These are phyloP conservation scores for Dactylella cylindrospora DNA, from an alignment of 2,329 filamentous ascomycete species.

Conservation along the genomic window DNA sequence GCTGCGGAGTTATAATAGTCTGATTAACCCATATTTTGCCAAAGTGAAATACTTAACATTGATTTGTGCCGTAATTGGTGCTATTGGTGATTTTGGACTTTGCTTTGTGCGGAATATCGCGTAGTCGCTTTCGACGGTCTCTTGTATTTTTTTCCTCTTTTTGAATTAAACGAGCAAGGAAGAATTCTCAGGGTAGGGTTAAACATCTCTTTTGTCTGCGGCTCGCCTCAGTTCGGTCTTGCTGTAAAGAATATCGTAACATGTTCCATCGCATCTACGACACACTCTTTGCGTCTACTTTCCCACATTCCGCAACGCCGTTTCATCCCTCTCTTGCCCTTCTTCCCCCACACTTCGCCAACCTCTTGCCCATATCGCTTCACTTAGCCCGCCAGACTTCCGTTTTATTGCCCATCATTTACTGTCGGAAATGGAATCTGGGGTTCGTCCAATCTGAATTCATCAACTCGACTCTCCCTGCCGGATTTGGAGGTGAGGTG, in stretches of 20 bases:
- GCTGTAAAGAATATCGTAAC: background rate
- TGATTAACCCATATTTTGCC: conserved; percentile 36
- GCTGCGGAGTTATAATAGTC: conserved; percentile 30
- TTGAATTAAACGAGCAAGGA: conserved; percentile 10
- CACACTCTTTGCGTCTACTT: no score
- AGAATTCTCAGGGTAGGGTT: conserved; percentile 35
- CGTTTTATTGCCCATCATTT: conserved; percentile 26
- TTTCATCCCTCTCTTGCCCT: conserved; percentile 27
- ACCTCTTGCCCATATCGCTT: conserved; percentile 25
- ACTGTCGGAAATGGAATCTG: conserved; percentile 11
- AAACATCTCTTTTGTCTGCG: conserved; percentile 21
- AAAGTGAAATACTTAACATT: conserved; percentile 45
- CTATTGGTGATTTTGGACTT: conserved; percentile 45
- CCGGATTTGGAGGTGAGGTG: conserved; percentile 21
- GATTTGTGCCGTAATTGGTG: conserved; percentile 45
- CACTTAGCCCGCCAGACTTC: no score
- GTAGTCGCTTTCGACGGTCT: conserved; percentile 29
- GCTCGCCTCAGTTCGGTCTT: conserved; percentile 2
- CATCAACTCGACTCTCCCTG: conserved; percentile 26
- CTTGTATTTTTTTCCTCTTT: conserved; percentile 35
- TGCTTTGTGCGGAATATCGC: conserved; percentile 44
- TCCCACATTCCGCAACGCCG: conserved; percentile 18
- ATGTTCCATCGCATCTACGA: background rate
- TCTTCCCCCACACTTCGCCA: conserved; percentile 26
- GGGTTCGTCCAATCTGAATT: conserved; percentile 31